Evolutionary conservation across 2,329 filamentous ascomycete genomes (phyloP).

Genomic region (Zopfia rhizophila): DNA sequence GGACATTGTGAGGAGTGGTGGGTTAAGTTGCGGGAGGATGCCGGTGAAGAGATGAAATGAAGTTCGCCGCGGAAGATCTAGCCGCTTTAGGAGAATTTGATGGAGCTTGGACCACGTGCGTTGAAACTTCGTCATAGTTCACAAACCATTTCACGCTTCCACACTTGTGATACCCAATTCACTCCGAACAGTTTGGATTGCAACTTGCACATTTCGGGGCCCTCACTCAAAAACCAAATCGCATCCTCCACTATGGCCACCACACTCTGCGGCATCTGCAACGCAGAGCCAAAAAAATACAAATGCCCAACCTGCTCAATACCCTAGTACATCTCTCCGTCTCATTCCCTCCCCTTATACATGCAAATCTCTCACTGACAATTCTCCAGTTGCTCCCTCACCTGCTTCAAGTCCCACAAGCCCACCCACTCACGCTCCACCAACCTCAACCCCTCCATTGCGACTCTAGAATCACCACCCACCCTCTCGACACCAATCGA

Average conservation of each 20-base stretch:
- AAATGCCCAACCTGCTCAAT: constrained; percentile 60
- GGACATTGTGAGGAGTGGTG: constrained; percentile 37
- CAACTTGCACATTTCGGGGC: not conserved
- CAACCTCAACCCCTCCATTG: constrained; percentile 6
- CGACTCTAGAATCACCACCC: constrained; percentile 35
- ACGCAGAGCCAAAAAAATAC: constrained; percentile 58
- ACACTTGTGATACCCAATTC: not conserved
- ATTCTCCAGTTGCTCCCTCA: constrained; percentile 39
- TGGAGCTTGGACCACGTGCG: constrained; percentile 20
- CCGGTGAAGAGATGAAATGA: constrained; percentile 30
- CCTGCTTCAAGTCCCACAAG: constrained; percentile 46
- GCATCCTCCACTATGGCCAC: constrained; percentile 44
- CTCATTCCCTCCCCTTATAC: too few relatives aligned
- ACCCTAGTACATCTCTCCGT: constrained; percentile 52
- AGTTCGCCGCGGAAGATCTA: constrained; percentile 41
- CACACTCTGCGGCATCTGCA: constrained; percentile 56
- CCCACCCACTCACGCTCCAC: constrained; percentile 27
- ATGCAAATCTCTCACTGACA: constrained; percentile 16
- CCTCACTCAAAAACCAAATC: constrained; percentile 7
- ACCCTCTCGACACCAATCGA: constrained; percentile 36
- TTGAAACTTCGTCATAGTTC: not conserved
- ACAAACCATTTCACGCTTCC: not conserved
- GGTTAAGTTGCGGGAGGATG: constrained; percentile 11
- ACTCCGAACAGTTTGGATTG: not conserved
- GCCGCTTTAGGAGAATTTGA: constrained; percentile 31